Evolutionary conservation across 345 rosid genomes (phyloP), one percentile per base, ranked within the genome.

Genomic region (Salix dunnii): DNA sequence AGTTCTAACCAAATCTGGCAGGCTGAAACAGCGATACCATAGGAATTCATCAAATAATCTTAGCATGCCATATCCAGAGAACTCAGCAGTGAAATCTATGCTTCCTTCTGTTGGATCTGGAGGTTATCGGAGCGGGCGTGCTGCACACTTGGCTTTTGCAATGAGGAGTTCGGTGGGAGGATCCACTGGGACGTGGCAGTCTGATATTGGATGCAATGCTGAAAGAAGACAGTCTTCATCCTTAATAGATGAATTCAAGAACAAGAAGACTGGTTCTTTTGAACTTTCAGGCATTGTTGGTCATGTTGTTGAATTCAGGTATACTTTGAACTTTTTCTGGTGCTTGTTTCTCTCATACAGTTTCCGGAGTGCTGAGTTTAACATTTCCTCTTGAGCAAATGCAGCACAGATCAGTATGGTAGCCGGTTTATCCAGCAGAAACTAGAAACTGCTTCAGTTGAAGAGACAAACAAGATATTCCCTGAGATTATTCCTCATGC

Each of bases 391-490:
- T 71, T 79, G 3, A 62, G 74, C 60, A 25, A 35, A 60, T 87
- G 90, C 97, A 96, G 99, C 84, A 86, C 77, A 80, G 99, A 96
- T 91, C 98, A 91, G 83, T 88, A 91, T 64, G 97, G 99, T 58
- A 93, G 98, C 88, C 94, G 97, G 81, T 96, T 96, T 81, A 93
- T 96, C 83, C 99, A 96, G 85, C 98, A 96, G 90, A 93, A 91
- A 84, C 88, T 96, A 67, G 99, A 93, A 87, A 86, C 87, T 28
- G 94, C 98, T 66, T 83, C 86, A 0, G 91, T 71, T 63, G 97
- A 90, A 82, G 97, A 93, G 79, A 96, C 92, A 85, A 80, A 87
- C 87, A 86, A 78, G 78, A 89, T 96, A 79, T 93, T 91, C 72
- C 91, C 94, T 18, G 96, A 96, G 81, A 88, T 96, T 67, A 82